Conservation (phyloP, 1,284 basidiomycete species). For the Leccinum cinnamomeum region DNA sequence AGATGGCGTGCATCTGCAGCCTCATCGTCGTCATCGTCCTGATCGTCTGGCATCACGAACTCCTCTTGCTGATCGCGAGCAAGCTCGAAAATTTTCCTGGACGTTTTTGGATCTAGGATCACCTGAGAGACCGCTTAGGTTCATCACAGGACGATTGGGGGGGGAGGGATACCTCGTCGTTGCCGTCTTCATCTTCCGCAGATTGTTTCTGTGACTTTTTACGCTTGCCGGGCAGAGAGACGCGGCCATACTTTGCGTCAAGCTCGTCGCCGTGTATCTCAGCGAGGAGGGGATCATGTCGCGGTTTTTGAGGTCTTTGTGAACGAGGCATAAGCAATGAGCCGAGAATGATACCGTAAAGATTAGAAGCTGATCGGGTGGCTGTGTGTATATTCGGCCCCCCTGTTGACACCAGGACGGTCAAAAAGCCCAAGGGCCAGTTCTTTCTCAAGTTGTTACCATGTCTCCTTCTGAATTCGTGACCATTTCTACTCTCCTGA, state of each 20-base stretch:
- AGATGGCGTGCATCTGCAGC: slow-evolving; percentile 44
- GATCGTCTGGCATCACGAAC: slow-evolving; percentile 56
- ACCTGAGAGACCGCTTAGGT: slow-evolving; percentile 44
- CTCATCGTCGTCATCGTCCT: slow-evolving; percentile 37
- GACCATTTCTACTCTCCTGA: neutral
- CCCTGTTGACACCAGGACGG: slow-evolving; percentile 1
- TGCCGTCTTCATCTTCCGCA: slow-evolving; percentile 40
- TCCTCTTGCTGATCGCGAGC: slow-evolving; percentile 95
- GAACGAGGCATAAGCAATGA: slow-evolving; percentile 58
- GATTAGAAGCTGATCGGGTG: slow-evolving; percentile 6
- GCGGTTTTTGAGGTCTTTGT: slow-evolving; percentile 52
- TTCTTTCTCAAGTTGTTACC: neutral
- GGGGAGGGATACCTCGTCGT: slow-evolving; percentile 55
- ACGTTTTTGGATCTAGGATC: slow-evolving; percentile 83
- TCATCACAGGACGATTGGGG: neutral
- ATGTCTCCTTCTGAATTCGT: slow-evolving; percentile 23
- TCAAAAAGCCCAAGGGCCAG: neutral
- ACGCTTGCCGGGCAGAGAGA: slow-evolving; percentile 74
- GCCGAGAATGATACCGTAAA: neutral
- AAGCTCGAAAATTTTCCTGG: slow-evolving; percentile 88
- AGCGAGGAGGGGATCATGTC: slow-evolving; percentile 85
- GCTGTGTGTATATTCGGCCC: slow-evolving; percentile 18
- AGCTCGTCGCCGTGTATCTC: slow-evolving; percentile 79
- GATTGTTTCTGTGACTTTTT: slow-evolving; percentile 54
- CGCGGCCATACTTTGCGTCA: slow-evolving; percentile 72